Percentiles rank a stretch among this genome's conserved stretches.
phyloP scores from a whole-genome alignment of 1,284 basidiomycete species.

The Fomitopsis schrenkii region DNA sequence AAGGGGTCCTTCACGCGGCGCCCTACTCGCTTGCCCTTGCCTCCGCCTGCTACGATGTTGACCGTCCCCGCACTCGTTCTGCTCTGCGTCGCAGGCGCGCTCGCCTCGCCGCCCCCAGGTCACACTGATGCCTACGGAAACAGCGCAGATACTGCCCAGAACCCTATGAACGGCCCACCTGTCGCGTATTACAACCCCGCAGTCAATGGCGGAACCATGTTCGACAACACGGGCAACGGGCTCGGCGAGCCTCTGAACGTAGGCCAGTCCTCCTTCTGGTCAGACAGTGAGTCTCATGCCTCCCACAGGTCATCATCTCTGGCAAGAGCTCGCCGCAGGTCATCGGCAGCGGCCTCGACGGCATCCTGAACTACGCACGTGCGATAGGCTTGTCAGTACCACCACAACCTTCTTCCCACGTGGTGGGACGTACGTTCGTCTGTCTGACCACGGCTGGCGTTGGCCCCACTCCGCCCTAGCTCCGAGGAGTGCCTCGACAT shows the following conservation, averaged over 20 bases:
- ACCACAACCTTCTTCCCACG: not conserved
- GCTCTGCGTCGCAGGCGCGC: not conserved
- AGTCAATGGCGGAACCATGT: conserved; percentile 47
- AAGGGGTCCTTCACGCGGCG: not conserved
- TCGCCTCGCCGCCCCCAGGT: not conserved
- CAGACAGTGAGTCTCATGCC: conserved; percentile 11
- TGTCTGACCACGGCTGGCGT: too few relatives aligned
- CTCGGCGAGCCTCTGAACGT: conserved; percentile 71
- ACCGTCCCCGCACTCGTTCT: not conserved
- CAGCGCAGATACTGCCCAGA: not conserved
- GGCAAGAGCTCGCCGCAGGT: conserved; percentile 64
- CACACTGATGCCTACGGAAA: not conserved
- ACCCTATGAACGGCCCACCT: not conserved
- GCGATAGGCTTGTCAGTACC: conserved; percentile 2
- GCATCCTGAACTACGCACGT: conserved; percentile 52
- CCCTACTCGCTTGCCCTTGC: not conserved
- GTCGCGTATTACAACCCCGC: conserved; percentile 43
- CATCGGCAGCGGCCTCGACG: conserved; percentile 50
- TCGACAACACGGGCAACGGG: conserved; percentile 42
- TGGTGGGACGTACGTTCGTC: not conserved
- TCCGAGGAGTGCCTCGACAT: conserved; percentile 71
- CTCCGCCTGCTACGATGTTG: not conserved
- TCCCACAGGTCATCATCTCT: conserved; percentile 53
- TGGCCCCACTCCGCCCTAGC: conserved; percentile 28
- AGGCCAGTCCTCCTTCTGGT: conserved; percentile 8